Evolutionary conservation across 2,329 filamentous ascomycete species (phyloP), one percentile per base, ranked within the genome.

Genomic region (Arachnopeziza araneosa): DNA sequence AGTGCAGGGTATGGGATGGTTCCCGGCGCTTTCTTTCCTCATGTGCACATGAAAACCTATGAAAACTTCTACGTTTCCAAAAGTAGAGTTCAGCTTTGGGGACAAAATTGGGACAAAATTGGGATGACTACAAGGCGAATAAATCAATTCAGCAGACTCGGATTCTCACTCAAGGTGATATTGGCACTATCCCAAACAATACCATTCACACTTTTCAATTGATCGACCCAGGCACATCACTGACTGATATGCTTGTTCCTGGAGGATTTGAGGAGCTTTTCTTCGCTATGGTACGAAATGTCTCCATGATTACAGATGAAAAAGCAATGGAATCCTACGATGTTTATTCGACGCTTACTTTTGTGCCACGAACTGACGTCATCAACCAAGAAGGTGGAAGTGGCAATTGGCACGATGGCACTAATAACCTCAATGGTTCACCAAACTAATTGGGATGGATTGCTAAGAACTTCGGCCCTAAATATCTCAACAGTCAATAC

Each of bases 121-220:
- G 66, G 23, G 66, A 69, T 10, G 62, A 63, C 4, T 44, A 44
- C 12, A 44, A 44, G 36, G 10, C 36, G 17, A 44, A 44, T 44
- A 44, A 44, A 12, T 44, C 36, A 44, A 44, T 12, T 12, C 69
- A 73, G 52, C 70, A 75, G 56, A 72, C 72, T 8, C 73, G 77
- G 19, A 63, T 80, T 2, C 66, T 81, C n/a, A 73, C 70, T 0
- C 70, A 71, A 10, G 77, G 78, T 1, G 78, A 80, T 62, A 79
- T 77, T 60, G 78, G 77, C 44, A 75, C 75, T 4, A 75, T 79
- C 0, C 74, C 77, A 0, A 70, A 71, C 23, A 75, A 79, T 62
- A 79, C 77, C 1, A 78, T 75, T 1, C 79, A 80, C 61, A 78
- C 78, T 2, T 80, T 80, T 69, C 76, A 79, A 64, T 71, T 79